A percentile compares a stretch with the other conserved stretches of the same genome.
Evolutionary conservation across 129 eudicot species (phyloP).

Genomic region (Pittosporum tobira): DNA sequence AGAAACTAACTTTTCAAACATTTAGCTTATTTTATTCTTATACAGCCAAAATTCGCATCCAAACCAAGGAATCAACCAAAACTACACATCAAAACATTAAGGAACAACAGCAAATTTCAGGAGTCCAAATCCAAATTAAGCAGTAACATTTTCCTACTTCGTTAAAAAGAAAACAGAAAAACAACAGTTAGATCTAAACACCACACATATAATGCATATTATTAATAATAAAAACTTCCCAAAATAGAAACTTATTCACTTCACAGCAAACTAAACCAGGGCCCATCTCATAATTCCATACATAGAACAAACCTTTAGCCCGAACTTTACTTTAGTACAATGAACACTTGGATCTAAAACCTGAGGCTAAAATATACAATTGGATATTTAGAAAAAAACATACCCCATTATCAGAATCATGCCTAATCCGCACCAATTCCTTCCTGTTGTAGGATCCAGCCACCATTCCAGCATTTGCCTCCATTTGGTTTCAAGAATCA

Average conservation of each 20-base stretch:
- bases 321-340: background rate
- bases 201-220: background rate
- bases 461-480: slow-evolving; percentile 76
- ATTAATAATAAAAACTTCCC: background rate
- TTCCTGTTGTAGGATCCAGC: slow-evolving; percentile 84
- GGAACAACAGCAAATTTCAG: background rate
- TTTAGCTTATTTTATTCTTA: background rate
- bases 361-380: background rate
- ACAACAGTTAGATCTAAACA: slow-evolving; percentile 14
- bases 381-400: slow-evolving; percentile 8
- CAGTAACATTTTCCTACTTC: background rate
- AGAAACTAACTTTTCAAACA: background rate
- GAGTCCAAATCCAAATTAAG: background rate
- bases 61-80: slow-evolving; percentile 10
- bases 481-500: slow-evolving; percentile 35
- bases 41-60: slow-evolving; percentile 5
- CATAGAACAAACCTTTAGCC: background rate
- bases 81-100: background rate
- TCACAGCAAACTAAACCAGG: slow-evolving; percentile 1
- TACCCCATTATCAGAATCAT: slow-evolving; percentile 80
- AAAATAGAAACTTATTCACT: background rate
- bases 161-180: background rate
- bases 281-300: slow-evolving; percentile 8
- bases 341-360: slow-evolving; percentile 15
- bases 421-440: slow-evolving; percentile 64